phyloP scores from a whole-genome alignment of 805 yeast genomes.

The Candida boidinii region DNA sequence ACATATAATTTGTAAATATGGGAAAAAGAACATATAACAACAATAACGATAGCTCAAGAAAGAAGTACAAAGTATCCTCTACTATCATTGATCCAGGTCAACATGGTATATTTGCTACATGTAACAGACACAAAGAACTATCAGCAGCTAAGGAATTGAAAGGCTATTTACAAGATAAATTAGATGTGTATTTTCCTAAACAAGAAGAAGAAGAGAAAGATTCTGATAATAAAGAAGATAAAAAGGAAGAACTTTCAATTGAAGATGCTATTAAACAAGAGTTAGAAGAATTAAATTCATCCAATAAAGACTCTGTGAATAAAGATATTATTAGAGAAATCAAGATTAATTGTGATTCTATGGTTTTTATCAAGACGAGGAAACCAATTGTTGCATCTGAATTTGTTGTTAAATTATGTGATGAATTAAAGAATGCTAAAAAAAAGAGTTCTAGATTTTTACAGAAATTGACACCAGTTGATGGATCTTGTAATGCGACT shows the following conservation, averaged over 20 bases:
- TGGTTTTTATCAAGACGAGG: conserved; percentile 75
- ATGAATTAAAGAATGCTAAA: conserved; percentile 43
- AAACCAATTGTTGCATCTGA: conserved; percentile 72
- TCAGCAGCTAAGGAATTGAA: conserved; percentile 70
- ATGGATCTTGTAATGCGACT: conserved; percentile 64
- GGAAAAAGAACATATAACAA: conserved; percentile 19
- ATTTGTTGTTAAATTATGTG: conserved; percentile 57
- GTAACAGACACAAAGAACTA: conserved; percentile 72
- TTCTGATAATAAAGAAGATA: conserved; percentile 6
- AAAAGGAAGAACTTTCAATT: conserved; percentile 38
- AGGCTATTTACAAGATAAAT: conserved; percentile 45
- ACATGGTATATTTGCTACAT: conserved; percentile 83
- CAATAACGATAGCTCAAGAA: conserved; percentile 6
- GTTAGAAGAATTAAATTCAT: conserved; percentile 48
- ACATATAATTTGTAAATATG: too few species aligned
- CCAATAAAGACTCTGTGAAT: conserved; percentile 26
- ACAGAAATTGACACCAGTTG: conserved; percentile 75
- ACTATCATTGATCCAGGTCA: conserved; percentile 75
- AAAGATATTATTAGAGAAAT: conserved; percentile 48
- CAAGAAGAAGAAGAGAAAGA: conserved; percentile 12
- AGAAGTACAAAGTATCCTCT: conserved; percentile 34
- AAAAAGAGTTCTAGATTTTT: conserved; percentile 61
- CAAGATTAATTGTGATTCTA: conserved; percentile 70
- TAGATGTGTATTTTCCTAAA: conserved; percentile 33
- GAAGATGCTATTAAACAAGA: conserved; percentile 75